These are phyloP conservation scores for Lyophyllum semitale DNA, from an alignment of 768 basidiomycete genomes.

Conservation along the genomic window DNA sequence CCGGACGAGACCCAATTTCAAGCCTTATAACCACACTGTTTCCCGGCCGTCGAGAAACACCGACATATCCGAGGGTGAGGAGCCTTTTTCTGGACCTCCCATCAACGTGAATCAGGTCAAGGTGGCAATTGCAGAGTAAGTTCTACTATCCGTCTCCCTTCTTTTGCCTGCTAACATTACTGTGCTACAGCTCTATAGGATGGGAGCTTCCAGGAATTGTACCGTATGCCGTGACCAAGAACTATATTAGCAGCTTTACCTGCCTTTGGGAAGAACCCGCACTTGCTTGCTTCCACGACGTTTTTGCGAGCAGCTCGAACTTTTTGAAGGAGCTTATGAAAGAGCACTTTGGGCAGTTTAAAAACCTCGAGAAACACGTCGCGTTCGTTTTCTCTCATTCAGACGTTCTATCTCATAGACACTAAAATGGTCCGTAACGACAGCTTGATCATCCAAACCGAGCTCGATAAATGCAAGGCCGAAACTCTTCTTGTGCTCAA, in stretches of 20 bases:
- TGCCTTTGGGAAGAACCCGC: conserved; percentile 29
- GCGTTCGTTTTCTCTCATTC: conserved; percentile 17
- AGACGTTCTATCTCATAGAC: neutral
- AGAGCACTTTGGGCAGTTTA: conserved; percentile 32
- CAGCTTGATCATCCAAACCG: conserved; percentile 5
- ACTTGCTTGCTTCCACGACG: conserved; percentile 29
- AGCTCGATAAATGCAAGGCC: conserved; percentile 18
- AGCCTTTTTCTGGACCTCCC: neutral
- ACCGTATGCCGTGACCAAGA: conserved; percentile 35
- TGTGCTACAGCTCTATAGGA: conserved; percentile 30
- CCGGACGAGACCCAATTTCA: conserved; percentile 43
- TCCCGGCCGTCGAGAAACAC: neutral
- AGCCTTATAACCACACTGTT: conserved; percentile 13
- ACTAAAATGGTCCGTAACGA: neutral
- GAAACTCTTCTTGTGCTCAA: conserved; percentile 25
- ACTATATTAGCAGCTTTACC: conserved; percentile 26
- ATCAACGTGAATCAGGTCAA: conserved; percentile 25
- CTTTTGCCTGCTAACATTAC: neutral
- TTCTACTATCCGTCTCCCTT: neutral
- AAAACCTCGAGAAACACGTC: conserved; percentile 26
- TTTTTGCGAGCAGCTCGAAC: conserved; percentile 9
- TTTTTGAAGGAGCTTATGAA: conserved; percentile 21
- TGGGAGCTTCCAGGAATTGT: conserved; percentile 39
- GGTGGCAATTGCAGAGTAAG: conserved; percentile 29
- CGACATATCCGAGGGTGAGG: neutral